Base-by-base conservation (phyloP, 2,329 filamentous ascomycete genomes). In the Lachnum nothofagi region DNA sequence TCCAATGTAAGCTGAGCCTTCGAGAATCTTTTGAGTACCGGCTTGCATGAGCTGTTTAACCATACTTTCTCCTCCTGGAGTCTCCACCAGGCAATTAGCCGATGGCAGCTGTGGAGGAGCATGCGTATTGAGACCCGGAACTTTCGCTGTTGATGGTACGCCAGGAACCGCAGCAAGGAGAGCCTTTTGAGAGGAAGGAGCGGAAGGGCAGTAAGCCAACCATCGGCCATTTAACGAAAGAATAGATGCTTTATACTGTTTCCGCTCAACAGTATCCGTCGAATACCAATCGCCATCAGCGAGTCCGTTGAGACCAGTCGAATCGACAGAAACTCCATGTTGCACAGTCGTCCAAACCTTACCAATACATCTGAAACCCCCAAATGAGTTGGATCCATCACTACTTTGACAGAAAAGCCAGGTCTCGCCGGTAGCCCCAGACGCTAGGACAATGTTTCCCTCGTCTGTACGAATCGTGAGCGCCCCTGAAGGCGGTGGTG, bases 281-380 rank as follows among this genome's bases (percentile, higher is more conserved):
- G 37, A 67, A 63, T 25, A 70, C 65, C 39, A 67, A 37, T 63
- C 63, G 22, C 52, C 49, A 54, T 64, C 63, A n/a, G 42, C 48
- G 42, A 49, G 48, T 4, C 53, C 50, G 45, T 49, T 50, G 1
- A 57, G 38, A 23, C 42, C 42, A 10, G 43, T 51, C 5, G 58
- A 33, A 16, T 65, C 61, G 20, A 71, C 71, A 50, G 74, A 74
- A 16, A 72, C 67, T 24, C 72, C 70, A 56, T 82, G 78, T 63
- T 93, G 88, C 23, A 95, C 73, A 38, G 83, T 84, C 0, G 93
- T 96, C 93, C 93, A 98, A 16, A 94, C 72, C 69, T 98, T 98
- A 17, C 85, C 91, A 47, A 93, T 74, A 60, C 90, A 96, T 31
- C 68, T 57, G 34, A 63, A 59, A 10, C 47, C 50, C 8, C 48